Percentiles rank a stretch among this genome's conserved stretches.
phyloP scores from a whole-genome alignment of 1,139 yeast species.

The Diutina neorugosa region DNA sequence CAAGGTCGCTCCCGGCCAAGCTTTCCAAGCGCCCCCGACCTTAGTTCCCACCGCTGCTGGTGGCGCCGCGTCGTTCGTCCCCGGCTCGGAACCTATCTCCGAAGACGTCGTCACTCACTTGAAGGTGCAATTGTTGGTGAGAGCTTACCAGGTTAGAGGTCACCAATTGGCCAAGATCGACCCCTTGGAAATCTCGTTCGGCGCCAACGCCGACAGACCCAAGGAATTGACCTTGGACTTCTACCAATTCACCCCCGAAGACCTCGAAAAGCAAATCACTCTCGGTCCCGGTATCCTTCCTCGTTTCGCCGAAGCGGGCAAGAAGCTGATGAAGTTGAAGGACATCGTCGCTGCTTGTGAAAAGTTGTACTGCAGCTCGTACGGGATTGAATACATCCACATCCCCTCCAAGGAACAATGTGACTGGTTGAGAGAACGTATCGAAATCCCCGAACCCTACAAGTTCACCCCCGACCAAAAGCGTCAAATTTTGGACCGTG shows the following conservation, averaged over 20 bases:
- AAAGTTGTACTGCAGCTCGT: conserved; percentile 71
- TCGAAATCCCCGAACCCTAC: conserved; percentile 86
- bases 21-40: conserved; percentile 87
- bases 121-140: conserved; percentile 89
- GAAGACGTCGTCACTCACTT: conserved; percentile 78
- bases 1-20: conserved; percentile 52
- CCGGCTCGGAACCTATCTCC: conserved; percentile 26
- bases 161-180: conserved; percentile 92
- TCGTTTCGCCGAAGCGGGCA: conserved; percentile 65
- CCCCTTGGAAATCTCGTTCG: conserved; percentile 84
- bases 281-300: conserved; percentile 98
- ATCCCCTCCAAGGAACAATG: conserved; percentile 92
- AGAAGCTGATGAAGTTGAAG: conserved; percentile 53
- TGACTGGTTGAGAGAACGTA: conserved; percentile 96
- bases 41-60: conserved; percentile 68
- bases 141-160: conserved; percentile 98
- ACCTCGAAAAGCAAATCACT: conserved; percentile 70
- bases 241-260: conserved; percentile 83
- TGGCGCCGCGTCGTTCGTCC: conserved; percentile 44
- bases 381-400: conserved; percentile 93
- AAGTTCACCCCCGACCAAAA: conserved; percentile 80
- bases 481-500: conserved; percentile 90
- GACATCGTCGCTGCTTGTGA: conserved; percentile 76
- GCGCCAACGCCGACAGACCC: conserved; percentile 52
- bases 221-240: conserved; percentile 83